Evolutionary conservation across 176 grass and related monocot genomes (phyloP).

Genomic region (Aegilops speltoides): DNA sequence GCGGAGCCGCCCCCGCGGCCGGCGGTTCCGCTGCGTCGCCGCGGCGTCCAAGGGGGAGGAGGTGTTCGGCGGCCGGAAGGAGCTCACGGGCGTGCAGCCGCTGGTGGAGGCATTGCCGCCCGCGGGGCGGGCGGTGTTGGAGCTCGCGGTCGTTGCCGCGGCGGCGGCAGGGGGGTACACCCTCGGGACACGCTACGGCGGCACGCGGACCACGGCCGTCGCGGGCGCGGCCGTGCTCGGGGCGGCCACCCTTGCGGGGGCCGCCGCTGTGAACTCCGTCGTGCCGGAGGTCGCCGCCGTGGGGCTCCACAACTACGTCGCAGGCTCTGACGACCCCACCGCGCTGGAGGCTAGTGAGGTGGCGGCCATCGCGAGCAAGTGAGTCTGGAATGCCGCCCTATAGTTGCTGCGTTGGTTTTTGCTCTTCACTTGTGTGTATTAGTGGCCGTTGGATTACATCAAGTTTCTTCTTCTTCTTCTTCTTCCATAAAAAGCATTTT

Average conservation of each 20-base stretch:
- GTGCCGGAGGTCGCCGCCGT: constrained; percentile 79
- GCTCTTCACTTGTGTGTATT: not conserved
- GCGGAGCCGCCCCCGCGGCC: not conserved
- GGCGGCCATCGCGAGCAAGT: constrained; percentile 69
- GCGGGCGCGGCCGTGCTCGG: constrained; percentile 67
- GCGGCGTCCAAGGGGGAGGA: not conserved
- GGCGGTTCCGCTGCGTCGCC: constrained; percentile 15
- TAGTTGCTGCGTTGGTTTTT: constrained; percentile 15
- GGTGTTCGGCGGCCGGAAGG: constrained; percentile 59
- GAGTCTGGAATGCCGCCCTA: constrained; percentile 13
- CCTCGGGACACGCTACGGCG: constrained; percentile 55
- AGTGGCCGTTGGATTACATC: not conserved
- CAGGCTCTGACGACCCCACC: constrained; percentile 64
- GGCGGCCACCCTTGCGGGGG: constrained; percentile 43
- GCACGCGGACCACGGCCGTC: constrained; percentile 35
- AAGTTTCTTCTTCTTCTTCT: not conserved
- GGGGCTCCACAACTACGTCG: constrained; percentile 83
- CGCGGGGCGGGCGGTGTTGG: constrained; percentile 52
- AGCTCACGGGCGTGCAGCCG: constrained; percentile 62
- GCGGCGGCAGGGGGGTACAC: constrained; percentile 55
- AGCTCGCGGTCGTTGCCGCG: constrained; percentile 53
- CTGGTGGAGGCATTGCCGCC: constrained; percentile 64
- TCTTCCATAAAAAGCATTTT: not conserved
- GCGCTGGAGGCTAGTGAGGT: constrained; percentile 60
- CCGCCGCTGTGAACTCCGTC: constrained; percentile 66